Percentiles rank a stretch among this genome's conserved stretches.
Evolutionary conservation across 345 rosid species (phyloP).

Genomic region (Erucastrum elatum): DNA sequence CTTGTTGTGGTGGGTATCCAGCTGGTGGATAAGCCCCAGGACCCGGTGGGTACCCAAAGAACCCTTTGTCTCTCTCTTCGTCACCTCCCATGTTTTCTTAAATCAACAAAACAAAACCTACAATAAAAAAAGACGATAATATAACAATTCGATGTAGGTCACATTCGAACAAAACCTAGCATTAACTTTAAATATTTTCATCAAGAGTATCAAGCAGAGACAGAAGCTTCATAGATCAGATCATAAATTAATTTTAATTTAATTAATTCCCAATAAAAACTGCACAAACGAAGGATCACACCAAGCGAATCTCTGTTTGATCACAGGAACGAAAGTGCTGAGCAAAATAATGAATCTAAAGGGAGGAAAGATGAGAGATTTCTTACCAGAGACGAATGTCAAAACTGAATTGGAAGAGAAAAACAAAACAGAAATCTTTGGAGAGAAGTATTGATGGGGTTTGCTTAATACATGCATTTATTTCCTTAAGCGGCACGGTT

Average conservation of each 20-base stretch:
- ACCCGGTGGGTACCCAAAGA: slow-evolving; percentile 26
- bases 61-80: slow-evolving; percentile 40
- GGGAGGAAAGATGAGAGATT: not conserved
- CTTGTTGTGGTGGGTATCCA: slow-evolving; percentile 41
- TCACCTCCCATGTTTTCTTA: slow-evolving; percentile 41
- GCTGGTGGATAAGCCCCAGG: slow-evolving; percentile 29
- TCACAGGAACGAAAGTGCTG: not conserved
- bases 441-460: not conserved
- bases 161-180: not conserved
- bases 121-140: not conserved
- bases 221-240: not conserved
- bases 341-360: not conserved
- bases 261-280: not conserved
- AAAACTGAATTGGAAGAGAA: slow-evolving; percentile 2
- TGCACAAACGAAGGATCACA: not conserved
- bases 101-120: slow-evolving; percentile 23
- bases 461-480: not conserved
- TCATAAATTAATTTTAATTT: not conserved
- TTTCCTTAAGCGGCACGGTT: slow-evolving; percentile 29
- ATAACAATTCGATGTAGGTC: not conserved
- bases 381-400: slow-evolving; percentile 15
- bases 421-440: not conserved
- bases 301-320: not conserved
- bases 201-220: not conserved
- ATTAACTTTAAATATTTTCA: not conserved